Evolutionary conservation across 768 basidiomycete species (phyloP), one percentile per base, ranked within the genome.

Genomic region (Hemileccinum impolitum): DNA sequence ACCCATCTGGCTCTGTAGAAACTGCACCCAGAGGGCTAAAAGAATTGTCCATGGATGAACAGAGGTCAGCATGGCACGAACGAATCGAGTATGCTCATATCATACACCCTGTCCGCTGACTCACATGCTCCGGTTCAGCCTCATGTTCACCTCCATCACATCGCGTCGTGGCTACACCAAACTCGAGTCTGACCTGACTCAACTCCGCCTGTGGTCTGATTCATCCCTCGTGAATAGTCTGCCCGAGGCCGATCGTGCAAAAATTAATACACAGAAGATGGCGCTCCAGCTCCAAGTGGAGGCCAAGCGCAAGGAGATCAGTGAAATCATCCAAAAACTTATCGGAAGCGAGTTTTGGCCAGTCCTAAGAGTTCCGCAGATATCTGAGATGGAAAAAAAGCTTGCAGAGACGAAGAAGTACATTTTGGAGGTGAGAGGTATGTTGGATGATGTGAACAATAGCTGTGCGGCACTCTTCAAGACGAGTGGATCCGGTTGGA

Each of bases 301-400:
- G 5, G 50, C 17, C 21, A 73, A 71, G 48, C 67, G 69, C 52
- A 60, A 58, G 32, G 66, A 69, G 25, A 51, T 75, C 28, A 68
- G 65, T 30, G 57, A 55, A 3, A 34, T 46, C 12, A 44, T 72
- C 15, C 60, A 56, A 28, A 63, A 57, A 18, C 65, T 76, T 13
- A 44, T 70, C 6, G 66, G 65, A 21, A 58, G 62, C 39, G 63
- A 63, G 15, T 75, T 72, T 50, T 76, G 75, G 75, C 75, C 74
- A 6, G 40, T 66, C 28, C n/a, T 71, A 3, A 61, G 58, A 18
- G 43, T 49, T 6, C 52, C 64, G n/a, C 59, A 62, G 15, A 41
- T 63, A 19, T 44, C 47, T 12, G 61, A 66, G 38, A 45, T 63
- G 52, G 63, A 64, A 43, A 66, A 49, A 17, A 38, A 49, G 17